Base-by-base conservation (phyloP, 257 asterid species). In the Penstemon newberryi region DNA sequence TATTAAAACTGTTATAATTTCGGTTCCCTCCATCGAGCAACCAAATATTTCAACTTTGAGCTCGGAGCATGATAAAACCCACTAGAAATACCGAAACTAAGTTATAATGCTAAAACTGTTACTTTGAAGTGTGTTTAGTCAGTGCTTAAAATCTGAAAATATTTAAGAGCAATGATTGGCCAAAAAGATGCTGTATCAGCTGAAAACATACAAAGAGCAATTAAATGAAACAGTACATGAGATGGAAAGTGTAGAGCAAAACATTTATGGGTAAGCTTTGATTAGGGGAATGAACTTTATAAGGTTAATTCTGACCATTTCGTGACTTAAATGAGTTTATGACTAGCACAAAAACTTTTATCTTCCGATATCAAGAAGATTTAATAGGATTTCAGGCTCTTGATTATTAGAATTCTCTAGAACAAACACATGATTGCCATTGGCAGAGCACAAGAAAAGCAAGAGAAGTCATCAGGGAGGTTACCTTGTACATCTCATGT, bases 401-500 rank as follows among this genome's bases (percentile, higher is more conserved):
- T 49, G 55, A 15, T 5, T 54, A 53, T 51, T 13, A 6, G 37
- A 41, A 41, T 55, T 42, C 18, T 7, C 52, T 13, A 57, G 55
- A 56, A 25, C 37, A 77, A 49, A 72, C 13, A 50, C 33, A 18
- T 13, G 45, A 56, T 12, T 15, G 37, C 40, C 45, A 60, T 25
- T 1, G 39, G 70, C 15, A 45, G 18, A 56, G 13, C 50, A 36
- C 8, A 69, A 54, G 68, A 43, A 46, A 41, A 57, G 60, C 1
- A 38, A 64, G 37, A 43, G 55, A 57, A 56, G 55, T 51, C 60
- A 55, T 67, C 45, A 51, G 62, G 69, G 52, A 67, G 56, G 68
- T 72, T 82, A 93, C 99, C 99, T 93, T 88, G 84, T 93, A 93
- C 89, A 90, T 93, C 80, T 93, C 97, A 66, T 90, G 97, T 66